Evolutionary conservation across 2,329 filamentous ascomycete species (phyloP).

Genomic region (Penicillium sp.): DNA sequence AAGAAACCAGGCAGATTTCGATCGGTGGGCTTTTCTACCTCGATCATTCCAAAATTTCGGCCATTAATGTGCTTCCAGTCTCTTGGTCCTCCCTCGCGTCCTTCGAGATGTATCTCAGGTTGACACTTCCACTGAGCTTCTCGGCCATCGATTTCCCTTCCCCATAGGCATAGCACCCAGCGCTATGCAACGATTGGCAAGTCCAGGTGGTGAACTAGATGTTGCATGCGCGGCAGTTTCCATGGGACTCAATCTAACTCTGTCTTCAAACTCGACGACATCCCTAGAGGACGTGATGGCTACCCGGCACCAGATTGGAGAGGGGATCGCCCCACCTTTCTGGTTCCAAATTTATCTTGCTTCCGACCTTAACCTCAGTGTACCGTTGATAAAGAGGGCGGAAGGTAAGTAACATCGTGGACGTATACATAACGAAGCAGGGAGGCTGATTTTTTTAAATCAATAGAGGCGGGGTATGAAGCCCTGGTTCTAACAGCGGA

Average conservation of each 20-base stretch:
- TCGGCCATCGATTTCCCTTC: constrained; percentile 1
- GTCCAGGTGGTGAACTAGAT: constrained; percentile 1
- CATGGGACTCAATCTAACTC: not conserved
- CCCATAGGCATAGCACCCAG: constrained; percentile 8
- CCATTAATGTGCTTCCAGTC: not conserved
- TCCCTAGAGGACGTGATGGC: constrained; percentile 8
- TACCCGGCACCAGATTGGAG: not conserved
- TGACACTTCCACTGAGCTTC: not conserved
- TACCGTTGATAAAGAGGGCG: constrained; percentile 5
- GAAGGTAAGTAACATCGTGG: not conserved
- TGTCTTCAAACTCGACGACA: constrained; percentile 6
- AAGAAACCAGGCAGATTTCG: constrained; percentile 6
- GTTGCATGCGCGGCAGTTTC: not conserved
- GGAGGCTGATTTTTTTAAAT: not conserved
- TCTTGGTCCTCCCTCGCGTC: constrained; percentile 5
- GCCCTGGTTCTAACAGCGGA: constrained; percentile 10
- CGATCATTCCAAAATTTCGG: not conserved
- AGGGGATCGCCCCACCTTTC: not conserved
- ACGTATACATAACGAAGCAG: not conserved
- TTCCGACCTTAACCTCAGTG: not conserved
- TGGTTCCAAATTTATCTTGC: constrained; percentile 8
- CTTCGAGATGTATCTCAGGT: constrained; percentile 8
- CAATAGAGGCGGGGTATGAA: constrained; percentile 5
- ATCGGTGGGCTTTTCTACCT: not conserved
- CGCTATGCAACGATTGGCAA: constrained; percentile 7